phyloP scores from a whole-genome alignment of 768 basidiomycete species.

The Suillus fuscotomentosus region DNA sequence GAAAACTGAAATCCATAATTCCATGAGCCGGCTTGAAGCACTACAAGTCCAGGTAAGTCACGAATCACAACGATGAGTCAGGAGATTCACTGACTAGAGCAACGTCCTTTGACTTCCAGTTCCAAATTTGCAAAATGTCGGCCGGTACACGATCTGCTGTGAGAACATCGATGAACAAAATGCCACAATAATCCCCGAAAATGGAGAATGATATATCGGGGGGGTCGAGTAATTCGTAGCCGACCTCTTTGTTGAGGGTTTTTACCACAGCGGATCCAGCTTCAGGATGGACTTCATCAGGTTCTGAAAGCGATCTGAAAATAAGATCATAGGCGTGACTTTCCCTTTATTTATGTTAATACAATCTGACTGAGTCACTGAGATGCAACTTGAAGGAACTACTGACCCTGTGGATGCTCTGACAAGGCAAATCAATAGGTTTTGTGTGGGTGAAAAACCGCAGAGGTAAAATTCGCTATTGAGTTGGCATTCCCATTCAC shows the following conservation, averaged over 20 bases:
- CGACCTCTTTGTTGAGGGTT: background rate
- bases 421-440: background rate
- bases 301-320: background rate
- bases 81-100: background rate
- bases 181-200: background rate
- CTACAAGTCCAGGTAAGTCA: background rate
- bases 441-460: background rate
- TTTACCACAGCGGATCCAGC: slow-evolving; percentile 5
- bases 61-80: background rate
- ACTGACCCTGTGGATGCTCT: background rate
- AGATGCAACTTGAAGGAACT: background rate
- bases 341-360: background rate
- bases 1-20: background rate
- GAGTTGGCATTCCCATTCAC: background rate
- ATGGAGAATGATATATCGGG: background rate
- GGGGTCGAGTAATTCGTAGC: too few species aligned
- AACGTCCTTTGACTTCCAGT: background rate
- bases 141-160: background rate
- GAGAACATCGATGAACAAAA: background rate
- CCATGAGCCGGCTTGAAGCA: background rate
- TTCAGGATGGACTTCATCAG: slow-evolving; percentile 10
- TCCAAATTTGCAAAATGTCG: background rate
- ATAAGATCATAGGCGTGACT: background rate
- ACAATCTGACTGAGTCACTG: background rate
- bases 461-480: background rate